A percentile compares a stretch with the other conserved stretches of the same genome.
phyloP scores from a whole-genome alignment of 805 yeast genomes.

The Saturnispora dispora region DNA sequence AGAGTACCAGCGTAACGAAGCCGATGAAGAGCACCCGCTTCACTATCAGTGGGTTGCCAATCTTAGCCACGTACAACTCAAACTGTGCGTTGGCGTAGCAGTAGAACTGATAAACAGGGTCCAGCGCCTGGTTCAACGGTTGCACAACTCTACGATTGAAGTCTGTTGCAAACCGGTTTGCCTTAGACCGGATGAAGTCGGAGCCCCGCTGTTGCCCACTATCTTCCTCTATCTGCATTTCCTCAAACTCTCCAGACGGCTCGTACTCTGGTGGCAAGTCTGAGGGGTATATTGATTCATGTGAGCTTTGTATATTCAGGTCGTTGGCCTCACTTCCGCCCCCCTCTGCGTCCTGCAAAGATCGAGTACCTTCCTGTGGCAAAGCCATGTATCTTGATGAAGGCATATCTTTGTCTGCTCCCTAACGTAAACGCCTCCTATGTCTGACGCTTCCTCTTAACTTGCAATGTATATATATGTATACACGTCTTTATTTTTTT shows the following conservation, averaged over 20 bases:
- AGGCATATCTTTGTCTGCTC: slow-evolving; percentile 3
- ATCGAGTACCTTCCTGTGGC: not conserved
- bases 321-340: not conserved
- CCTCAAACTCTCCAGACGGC: slow-evolving; percentile 21
- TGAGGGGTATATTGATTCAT: slow-evolving; percentile 1
- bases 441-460: not conserved
- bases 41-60: slow-evolving; percentile 84
- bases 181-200: slow-evolving; percentile 20
- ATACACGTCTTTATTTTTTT: not conserved
- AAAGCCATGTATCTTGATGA: slow-evolving; percentile 6
- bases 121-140: slow-evolving; percentile 38
- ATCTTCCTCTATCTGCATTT: slow-evolving; percentile 35
- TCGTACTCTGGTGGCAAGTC: slow-evolving; percentile 23
- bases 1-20: slow-evolving; percentile 49
- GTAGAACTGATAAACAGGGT: slow-evolving; percentile 44
- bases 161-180: slow-evolving; percentile 30
- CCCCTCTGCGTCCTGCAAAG: not conserved
- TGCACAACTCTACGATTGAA: slow-evolving; percentile 31
- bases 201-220: not conserved
- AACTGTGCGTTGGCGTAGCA: slow-evolving; percentile 33
- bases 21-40: slow-evolving; percentile 67
- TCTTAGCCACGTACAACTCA: slow-evolving; percentile 48
- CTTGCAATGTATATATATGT: not conserved
- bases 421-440: not conserved
- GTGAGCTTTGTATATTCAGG: not conserved